phyloP scores from a whole-genome alignment of 495 filamentous ascomycete genomes.

The Bryoglossum gracile region DNA sequence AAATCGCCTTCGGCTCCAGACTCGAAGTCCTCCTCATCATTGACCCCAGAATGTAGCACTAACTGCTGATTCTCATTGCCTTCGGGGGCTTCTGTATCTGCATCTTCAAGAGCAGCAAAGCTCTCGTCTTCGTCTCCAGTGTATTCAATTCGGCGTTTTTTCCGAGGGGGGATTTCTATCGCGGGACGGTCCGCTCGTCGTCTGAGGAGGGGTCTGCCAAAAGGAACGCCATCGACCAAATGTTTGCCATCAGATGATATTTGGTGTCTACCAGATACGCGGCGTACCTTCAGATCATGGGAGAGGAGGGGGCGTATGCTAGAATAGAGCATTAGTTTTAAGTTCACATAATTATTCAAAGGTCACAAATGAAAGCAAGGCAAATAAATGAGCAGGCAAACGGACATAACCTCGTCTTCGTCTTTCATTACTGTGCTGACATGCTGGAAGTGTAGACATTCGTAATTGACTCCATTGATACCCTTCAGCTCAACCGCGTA shows the following conservation, averaged over 20 bases:
- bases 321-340: conserved; percentile 12
- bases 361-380: neutral
- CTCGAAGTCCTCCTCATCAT: conserved; percentile 28
- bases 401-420: conserved; percentile 79
- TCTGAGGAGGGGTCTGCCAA: conserved; percentile 66
- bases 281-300: conserved; percentile 65
- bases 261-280: conserved; percentile 73
- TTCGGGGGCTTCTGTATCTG: conserved; percentile 9
- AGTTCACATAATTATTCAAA: neutral
- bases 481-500: conserved; percentile 75
- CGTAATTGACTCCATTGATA: conserved; percentile 53
- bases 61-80: conserved; percentile 13
- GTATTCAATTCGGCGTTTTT: conserved; percentile 53
- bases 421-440: conserved; percentile 65
- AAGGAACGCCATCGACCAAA: conserved; percentile 83
- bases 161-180: conserved; percentile 68
- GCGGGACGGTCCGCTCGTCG: conserved; percentile 53
- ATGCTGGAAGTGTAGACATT: conserved; percentile 82
- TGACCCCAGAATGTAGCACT: conserved; percentile 23
- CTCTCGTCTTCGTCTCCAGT: conserved; percentile 19
- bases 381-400: conserved; percentile 16
- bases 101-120: neutral
- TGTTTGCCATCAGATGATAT: conserved; percentile 75
- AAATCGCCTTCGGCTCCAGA: conserved; percentile 22
- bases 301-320: conserved; percentile 78